These are phyloP conservation scores for Sedum album DNA, from an alignment of 164 flowering plant genomes.

Conservation along the genomic window DNA sequence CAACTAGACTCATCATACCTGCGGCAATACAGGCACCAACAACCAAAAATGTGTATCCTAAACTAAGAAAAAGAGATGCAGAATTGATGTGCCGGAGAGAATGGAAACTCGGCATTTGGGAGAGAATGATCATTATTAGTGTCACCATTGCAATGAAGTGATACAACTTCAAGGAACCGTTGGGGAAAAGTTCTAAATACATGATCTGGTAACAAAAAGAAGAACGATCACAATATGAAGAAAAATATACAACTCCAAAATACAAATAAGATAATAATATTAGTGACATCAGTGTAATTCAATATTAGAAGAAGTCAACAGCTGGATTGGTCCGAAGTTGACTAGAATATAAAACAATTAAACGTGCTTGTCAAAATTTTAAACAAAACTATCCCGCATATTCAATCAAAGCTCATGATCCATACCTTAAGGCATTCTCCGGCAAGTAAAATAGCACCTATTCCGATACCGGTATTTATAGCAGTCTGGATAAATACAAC, in stretches of 20 bases:
- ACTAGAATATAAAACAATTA: background rate
- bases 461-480: slow-evolving; percentile 81
- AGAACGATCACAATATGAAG: background rate
- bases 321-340: background rate
- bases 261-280: background rate
- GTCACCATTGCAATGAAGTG: slow-evolving; percentile 89
- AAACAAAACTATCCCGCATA: background rate
- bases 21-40: slow-evolving; percentile 79
- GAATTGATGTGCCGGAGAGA: slow-evolving; percentile 85
- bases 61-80: slow-evolving; percentile 72
- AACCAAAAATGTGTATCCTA: slow-evolving; percentile 80
- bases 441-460: slow-evolving; percentile 74
- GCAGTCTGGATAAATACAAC: slow-evolving; percentile 83
- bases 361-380: background rate
- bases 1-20: slow-evolving; percentile 30
- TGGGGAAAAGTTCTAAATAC: slow-evolving; percentile 56
- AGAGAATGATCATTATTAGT: slow-evolving; percentile 68
- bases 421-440: slow-evolving; percentile 75
- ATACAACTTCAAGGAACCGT: slow-evolving; percentile 70
- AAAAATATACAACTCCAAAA: background rate
- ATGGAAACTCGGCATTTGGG: slow-evolving; percentile 90
- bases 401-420: background rate
- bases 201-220: slow-evolving; percentile 39
- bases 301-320: background rate
- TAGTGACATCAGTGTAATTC: background rate